Evolutionary conservation across 1,284 basidiomycete genomes (phyloP), one percentile per base, ranked within the genome.

Genomic region (Boletus sp.): DNA sequence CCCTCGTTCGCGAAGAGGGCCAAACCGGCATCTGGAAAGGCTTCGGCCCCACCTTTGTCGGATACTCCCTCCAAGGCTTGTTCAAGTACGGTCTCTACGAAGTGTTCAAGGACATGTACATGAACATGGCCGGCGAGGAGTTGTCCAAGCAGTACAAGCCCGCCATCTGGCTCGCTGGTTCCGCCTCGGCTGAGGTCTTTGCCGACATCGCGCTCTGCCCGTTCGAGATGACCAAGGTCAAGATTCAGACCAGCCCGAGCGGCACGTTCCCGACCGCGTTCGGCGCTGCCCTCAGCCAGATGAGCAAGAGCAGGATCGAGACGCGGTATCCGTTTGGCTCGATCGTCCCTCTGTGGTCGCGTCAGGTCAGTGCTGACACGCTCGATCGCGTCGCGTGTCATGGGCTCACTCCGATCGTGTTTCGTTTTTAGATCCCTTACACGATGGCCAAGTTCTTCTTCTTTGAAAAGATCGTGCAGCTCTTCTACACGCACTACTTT

Each of bases 1-100:
- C 81, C 51, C 83, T 97, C 66, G 61, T 92, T 51, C 82, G 84
- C 49, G 87, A 88, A 69, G 90, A 94, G 72, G 91, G 91, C 62
- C 71, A 80, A 56, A 80, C 71, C 44, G 95, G 92, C 67, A 82
- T 98, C 67, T 88, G 94, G 76, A 97, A 95, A 67, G 95, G 94
- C 62, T 78, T 97, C 66, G 91, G 91, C 40, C 91, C 91, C 44
- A 94, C 92, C 46, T 77, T 92, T 60, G 76, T 95, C 69, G 94
- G 94, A 51, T 97, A 97, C 78, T 89, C 93, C 17, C 79, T 95
- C 59, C 95, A 98, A 74, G 95, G 94, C 65, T 82, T 93, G 76
- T 90, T 94, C 82, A 97, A 97, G 75, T 96, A 91, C 70, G 92
- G 92, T 74, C 88, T 92, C 68, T 95, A 96, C 72, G 93, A 95